Conservation (phyloP, 192 early-diverging fungal species). For the Podila epigama region DNA sequence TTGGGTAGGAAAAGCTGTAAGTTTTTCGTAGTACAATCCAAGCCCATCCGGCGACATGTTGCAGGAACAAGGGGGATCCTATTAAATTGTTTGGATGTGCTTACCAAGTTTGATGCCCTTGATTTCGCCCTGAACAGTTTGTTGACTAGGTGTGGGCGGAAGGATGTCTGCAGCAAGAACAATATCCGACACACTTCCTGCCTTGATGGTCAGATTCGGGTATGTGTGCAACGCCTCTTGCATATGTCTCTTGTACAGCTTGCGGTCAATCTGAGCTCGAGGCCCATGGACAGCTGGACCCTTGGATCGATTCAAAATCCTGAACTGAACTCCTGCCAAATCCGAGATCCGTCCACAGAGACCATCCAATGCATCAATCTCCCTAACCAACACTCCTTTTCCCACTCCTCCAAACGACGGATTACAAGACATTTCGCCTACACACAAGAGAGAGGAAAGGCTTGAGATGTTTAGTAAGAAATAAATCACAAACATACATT, state of each 20-base stretch:
- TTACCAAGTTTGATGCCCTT: conserved; percentile 70
- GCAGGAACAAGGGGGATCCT: too few species aligned
- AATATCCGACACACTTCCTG: conserved; percentile 78
- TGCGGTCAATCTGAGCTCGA: conserved; percentile 82
- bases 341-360: conserved; percentile 83
- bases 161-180: conserved; percentile 56
- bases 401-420: conserved; percentile 88
- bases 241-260: conserved; percentile 79
- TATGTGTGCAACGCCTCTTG: conserved; percentile 67
- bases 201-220: conserved; percentile 71
- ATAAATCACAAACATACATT: background rate
- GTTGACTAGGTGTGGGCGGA: conserved; percentile 23
- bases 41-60: too few species aligned
- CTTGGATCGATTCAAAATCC: conserved; percentile 80
- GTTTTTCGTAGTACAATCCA: too few species aligned
- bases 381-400: conserved; percentile 81
- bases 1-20: too few species aligned
- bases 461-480: background rate
- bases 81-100: background rate
- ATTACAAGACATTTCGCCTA: conserved; percentile 89
- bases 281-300: conserved; percentile 86
- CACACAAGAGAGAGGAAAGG: background rate
- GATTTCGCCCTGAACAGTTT: conserved; percentile 53
- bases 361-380: conserved; percentile 85
- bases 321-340: conserved; percentile 82